These are phyloP conservation scores for Murraya paniculata DNA, from an alignment of 345 rosid species.

Conservation along the genomic window DNA sequence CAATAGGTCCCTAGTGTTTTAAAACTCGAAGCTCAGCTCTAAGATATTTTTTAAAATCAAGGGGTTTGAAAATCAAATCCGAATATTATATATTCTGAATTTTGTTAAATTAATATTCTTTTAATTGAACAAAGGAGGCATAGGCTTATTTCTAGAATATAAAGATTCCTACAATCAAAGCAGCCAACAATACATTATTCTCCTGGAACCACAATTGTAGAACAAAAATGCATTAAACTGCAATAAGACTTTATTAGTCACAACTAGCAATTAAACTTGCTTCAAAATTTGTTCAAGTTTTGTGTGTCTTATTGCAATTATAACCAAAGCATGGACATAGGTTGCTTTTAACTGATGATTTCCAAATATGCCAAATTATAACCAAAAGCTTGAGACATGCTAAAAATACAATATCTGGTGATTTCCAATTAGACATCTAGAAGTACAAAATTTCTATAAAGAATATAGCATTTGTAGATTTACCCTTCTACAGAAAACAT, in stretches of 20 bases:
- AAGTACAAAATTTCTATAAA: neutral
- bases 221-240: neutral
- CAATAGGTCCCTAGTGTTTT: neutral
- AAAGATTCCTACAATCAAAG: neutral
- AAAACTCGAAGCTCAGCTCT: neutral
- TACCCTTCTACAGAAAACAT: neutral
- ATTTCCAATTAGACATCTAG: neutral
- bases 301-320: neutral
- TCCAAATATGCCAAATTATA: neutral
- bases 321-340: neutral
- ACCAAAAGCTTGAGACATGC: neutral
- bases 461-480: neutral
- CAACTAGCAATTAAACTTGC: neutral
- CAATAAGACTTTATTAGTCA: neutral
- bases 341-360: neutral
- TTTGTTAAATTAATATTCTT: neutral
- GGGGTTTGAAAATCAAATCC: neutral
- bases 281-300: neutral
- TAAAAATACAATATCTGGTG: neutral
- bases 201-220: neutral
- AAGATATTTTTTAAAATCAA: neutral
- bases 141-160: neutral
- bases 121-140: neutral
- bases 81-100: neutral
- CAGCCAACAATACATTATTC: neutral